Evolutionary conservation across 2,329 filamentous ascomycete species (phyloP), one percentile per base, ranked within the genome.

Genomic region (Stemphylium beticola): DNA sequence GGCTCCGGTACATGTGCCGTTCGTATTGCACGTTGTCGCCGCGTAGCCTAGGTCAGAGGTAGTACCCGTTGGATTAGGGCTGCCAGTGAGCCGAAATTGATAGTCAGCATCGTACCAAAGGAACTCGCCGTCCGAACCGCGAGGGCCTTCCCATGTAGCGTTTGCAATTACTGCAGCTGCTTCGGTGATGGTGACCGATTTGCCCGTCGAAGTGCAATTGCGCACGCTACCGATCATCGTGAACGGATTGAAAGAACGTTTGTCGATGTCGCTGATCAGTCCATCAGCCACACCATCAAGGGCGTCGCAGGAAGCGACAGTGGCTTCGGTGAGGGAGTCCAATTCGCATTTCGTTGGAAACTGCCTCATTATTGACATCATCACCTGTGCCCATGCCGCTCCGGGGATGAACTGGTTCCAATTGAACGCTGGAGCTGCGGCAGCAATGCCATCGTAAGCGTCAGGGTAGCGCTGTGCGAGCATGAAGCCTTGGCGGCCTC

Each of bases 401-500:
- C 48, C 43, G 12, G 53, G 29, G 5, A 61, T 24, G 5, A 69
- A 41, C 17, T 57, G 31, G 3, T 45, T 54, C 44, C 37, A 56
- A 33, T 65, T 54, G 39, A 72, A 49, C 0, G 66, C 72, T 1
- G 73, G 69, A 0, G 73, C 72, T 9, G 31, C 57, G 2, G 73
- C 72, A 0, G 57, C 44, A 17, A 75, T 70, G 0, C 73, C 72
- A 57, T 75, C 65, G 29, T 64, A 70, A 1, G 57, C 56, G 1
- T 61, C 62, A 0, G 71, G 72, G 50, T 71, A 75, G 12, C 62
- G 55, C 51, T 75, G 71, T 4, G 72, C 72, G 15, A 72, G 37
- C 44, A 61, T 61, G 18, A 68, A 49, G 1, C 71, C 73, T 41
- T 76, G 71, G 2, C 73, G 55, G 0, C 74, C 73, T 17, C 73